Percentiles rank a stretch among this genome's conserved stretches.
Evolutionary conservation across 106 monocot species (phyloP).

Genomic region (Agapanthus africanus): DNA sequence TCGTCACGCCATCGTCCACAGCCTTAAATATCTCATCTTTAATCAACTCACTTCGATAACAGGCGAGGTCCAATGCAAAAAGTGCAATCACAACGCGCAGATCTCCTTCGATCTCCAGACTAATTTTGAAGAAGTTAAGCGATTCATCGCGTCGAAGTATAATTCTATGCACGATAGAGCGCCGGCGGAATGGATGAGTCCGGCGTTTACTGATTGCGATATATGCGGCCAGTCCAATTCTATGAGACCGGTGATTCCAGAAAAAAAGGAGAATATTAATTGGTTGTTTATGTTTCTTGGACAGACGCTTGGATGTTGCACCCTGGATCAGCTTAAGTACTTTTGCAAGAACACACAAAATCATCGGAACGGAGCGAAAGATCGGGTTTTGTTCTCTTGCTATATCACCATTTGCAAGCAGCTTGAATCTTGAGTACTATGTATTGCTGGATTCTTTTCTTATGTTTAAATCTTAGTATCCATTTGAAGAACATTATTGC

Average conservation of each 20-base stretch:
- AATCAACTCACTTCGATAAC: no score
- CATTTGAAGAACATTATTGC: no score
- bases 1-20: no score
- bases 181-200: slow-evolving; percentile 22
- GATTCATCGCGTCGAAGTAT: neutral
- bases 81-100: slow-evolving; percentile 4
- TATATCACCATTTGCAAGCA: slow-evolving; percentile 30
- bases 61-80: slow-evolving; percentile 32
- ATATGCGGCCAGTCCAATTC: slow-evolving; percentile 12
- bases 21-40: no score
- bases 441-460: no score
- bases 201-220: slow-evolving; percentile 11
- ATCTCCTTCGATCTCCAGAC: slow-evolving; percentile 4
- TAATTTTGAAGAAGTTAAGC: slow-evolving; percentile 11
- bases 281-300: slow-evolving; percentile 55
- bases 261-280: slow-evolving; percentile 29
- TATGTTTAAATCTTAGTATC: no score
- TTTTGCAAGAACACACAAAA: slow-evolving; percentile 24
- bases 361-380: slow-evolving; percentile 37
- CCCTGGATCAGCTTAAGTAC: slow-evolving; percentile 33
- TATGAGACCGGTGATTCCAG: slow-evolving; percentile 24
- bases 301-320: slow-evolving; percentile 30
- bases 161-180: slow-evolving; percentile 19
- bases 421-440: no score
- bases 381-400: slow-evolving; percentile 16